Evolutionary conservation across 2,329 filamentous ascomycete genomes (phyloP).

Genomic region (Colletotrichum spinosum): DNA sequence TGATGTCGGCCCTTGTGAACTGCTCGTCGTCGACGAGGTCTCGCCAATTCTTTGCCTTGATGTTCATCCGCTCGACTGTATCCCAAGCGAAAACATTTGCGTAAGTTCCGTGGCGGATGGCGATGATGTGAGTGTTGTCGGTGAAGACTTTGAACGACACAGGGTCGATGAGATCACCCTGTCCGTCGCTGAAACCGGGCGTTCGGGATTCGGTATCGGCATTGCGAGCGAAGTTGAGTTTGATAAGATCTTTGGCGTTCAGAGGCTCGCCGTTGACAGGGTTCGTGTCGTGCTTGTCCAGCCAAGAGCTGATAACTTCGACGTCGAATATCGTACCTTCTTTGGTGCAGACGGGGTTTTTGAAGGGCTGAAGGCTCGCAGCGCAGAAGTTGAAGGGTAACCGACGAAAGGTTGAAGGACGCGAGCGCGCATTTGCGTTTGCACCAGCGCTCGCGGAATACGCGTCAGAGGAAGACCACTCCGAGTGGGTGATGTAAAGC

Average conservation of each 20-base stretch:
- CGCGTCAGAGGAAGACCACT: slow-evolving; percentile 93
- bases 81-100: slow-evolving; percentile 98
- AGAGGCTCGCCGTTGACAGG: slow-evolving; percentile 86
- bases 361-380: slow-evolving; percentile 93
- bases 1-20: slow-evolving; percentile 91
- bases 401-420: slow-evolving; percentile 79
- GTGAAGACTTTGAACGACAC: slow-evolving; percentile 98
- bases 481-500: slow-evolving; percentile 88
- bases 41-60: slow-evolving; percentile 96
- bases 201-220: slow-evolving; percentile 71
- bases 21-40: slow-evolving; percentile 90
- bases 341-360: slow-evolving; percentile 90
- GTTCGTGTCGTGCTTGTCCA: slow-evolving; percentile 93
- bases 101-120: slow-evolving; percentile 80
- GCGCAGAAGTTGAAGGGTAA: slow-evolving; percentile 99
- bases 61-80: slow-evolving; percentile 93
- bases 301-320: slow-evolving; percentile 93
- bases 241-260: slow-evolving; percentile 85
- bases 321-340: slow-evolving; percentile 94
- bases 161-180: slow-evolving; percentile 90
- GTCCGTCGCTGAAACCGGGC: slow-evolving; percentile 61
- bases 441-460: slow-evolving; percentile 85
- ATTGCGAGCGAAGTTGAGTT: slow-evolving; percentile 92
- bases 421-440: slow-evolving; percentile 67
- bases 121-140: slow-evolving; percentile 97